These are phyloP conservation scores for Fraxinus sp. DNA, from an alignment of 305 asterid species.

Conservation along the genomic window DNA sequence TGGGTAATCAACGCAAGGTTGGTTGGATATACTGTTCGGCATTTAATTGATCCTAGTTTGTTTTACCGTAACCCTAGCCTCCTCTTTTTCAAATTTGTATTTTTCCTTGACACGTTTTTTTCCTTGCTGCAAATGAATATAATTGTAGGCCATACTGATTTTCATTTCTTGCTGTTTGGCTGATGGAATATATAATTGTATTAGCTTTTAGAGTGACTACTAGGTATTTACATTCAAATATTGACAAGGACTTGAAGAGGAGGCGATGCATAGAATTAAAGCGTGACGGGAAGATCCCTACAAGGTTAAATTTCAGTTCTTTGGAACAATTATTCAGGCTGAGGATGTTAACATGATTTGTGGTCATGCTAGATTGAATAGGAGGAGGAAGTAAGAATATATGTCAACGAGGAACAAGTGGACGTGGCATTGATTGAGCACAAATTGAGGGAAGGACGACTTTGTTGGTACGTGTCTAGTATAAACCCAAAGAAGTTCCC, in stretches of 20 bases:
- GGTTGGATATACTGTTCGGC: not conserved
- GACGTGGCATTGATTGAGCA: not conserved
- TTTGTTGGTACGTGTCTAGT: not conserved
- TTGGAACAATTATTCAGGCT: not conserved
- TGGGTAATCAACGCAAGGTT: conserved; percentile 52
- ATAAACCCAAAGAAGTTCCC: not conserved
- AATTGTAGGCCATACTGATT: not conserved
- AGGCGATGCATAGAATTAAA: not conserved
- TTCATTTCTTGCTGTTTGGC: not conserved
- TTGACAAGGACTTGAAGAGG: not conserved
- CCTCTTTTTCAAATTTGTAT: not conserved
- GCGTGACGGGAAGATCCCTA: not conserved
- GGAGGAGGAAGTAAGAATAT: not conserved
- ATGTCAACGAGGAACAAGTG: not conserved
- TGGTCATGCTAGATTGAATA: not conserved
- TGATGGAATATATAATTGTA: not conserved
- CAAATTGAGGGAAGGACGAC: not conserved
- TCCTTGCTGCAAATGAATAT: not conserved
- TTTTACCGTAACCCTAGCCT: not conserved
- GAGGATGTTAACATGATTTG: not conserved
- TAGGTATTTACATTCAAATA: not conserved
- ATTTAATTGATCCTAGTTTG: not conserved
- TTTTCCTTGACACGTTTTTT: not conserved
- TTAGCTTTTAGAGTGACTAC: not conserved
- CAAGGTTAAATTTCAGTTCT: not conserved